A percentile compares a stretch with the other conserved stretches of the same genome.
These are phyloP conservation scores for Dactylellina haptotyla DNA, from an alignment of 2,329 filamentous ascomycete genomes.

Conservation along the genomic window DNA sequence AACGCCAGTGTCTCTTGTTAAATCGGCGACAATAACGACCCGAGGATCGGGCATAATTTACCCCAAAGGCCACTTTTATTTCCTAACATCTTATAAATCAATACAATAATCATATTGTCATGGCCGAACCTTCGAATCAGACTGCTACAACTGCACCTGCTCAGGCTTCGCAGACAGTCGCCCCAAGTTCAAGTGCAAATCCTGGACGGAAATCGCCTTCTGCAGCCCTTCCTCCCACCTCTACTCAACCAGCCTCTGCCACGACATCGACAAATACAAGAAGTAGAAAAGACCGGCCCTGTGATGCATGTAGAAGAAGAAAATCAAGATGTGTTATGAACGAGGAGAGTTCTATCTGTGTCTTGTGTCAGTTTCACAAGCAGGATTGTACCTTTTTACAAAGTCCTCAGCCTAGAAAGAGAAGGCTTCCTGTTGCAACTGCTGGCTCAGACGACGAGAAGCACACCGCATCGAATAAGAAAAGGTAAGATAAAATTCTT, in stretches of 20 bases:
- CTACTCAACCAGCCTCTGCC: conserved; percentile 42
- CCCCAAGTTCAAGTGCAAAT: conserved; percentile 42
- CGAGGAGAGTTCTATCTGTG: conserved; percentile 76
- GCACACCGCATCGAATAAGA: conserved; percentile 68
- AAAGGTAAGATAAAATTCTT: conserved; percentile 67
- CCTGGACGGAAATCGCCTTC: conserved; percentile 53
- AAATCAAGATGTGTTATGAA: conserved; percentile 82
- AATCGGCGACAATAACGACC: conserved; percentile 51
- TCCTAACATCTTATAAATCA: conserved; percentile 47
- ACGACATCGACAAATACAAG: conserved; percentile 59
- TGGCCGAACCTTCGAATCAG: conserved; percentile 51
- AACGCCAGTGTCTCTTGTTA: conserved; percentile 41
- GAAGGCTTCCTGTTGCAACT: conserved; percentile 74
- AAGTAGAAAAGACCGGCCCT: conserved; percentile 67
- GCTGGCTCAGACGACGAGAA: conserved; percentile 66
- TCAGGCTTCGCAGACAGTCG: conserved; percentile 45
- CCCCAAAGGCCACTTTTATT: conserved; percentile 25
- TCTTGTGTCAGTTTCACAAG: conserved; percentile 80
- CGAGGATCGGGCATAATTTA: conserved; percentile 40
- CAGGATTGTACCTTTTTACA: conserved; percentile 81
- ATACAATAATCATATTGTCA: conserved; percentile 53
- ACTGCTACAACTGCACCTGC: conserved; percentile 29
- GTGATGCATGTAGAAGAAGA: conserved; percentile 78
- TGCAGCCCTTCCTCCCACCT: conserved; percentile 40
- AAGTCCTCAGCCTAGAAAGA: conserved; percentile 80